A percentile compares a stretch with the other conserved stretches of the same genome.
These are phyloP conservation scores for Podosphaera fusca DNA, from an alignment of 2,329 filamentous ascomycete species.

Conservation along the genomic window DNA sequence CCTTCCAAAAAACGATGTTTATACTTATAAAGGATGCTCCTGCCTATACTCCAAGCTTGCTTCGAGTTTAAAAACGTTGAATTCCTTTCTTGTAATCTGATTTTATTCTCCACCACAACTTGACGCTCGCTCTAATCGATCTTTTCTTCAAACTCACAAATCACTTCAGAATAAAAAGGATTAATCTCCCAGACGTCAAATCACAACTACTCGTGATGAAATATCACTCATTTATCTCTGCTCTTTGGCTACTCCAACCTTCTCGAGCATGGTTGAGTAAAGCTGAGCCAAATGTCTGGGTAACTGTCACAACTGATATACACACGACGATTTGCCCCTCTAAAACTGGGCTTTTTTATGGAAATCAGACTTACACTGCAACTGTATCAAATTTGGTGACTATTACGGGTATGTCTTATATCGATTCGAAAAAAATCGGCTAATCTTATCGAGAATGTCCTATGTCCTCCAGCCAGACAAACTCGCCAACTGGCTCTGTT, in stretches of 20 bases:
- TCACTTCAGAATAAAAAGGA: too few relatives aligned
- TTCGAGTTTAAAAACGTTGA: too few relatives aligned
- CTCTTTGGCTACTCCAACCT: constrained; percentile 13
- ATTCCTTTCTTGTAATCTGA: too few relatives aligned
- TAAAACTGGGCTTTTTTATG: constrained; percentile 22
- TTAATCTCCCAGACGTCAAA: background rate
- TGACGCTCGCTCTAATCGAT: too few relatives aligned
- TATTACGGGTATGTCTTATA: constrained; percentile 11
- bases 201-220: constrained; percentile 10
- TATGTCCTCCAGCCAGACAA: constrained; percentile 18
- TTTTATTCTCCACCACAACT: too few relatives aligned
- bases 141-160: too few relatives aligned
- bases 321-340: constrained; percentile 27
- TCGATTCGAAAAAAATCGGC: background rate
- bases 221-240: constrained; percentile 12
- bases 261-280: constrained; percentile 9
- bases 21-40: too few relatives aligned
- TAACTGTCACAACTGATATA: constrained; percentile 22
- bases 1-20: too few relatives aligned
- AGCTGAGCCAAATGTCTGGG: constrained; percentile 8
- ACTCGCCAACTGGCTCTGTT: constrained; percentile 2
- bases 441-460: constrained; percentile 20
- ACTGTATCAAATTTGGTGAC: constrained; percentile 24
- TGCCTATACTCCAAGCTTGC: too few relatives aligned
- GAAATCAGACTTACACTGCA: constrained; percentile 29